These are phyloP conservation scores for Stipa capillata DNA, from an alignment of 176 grass and related monocot species.

Conservation along the genomic window DNA sequence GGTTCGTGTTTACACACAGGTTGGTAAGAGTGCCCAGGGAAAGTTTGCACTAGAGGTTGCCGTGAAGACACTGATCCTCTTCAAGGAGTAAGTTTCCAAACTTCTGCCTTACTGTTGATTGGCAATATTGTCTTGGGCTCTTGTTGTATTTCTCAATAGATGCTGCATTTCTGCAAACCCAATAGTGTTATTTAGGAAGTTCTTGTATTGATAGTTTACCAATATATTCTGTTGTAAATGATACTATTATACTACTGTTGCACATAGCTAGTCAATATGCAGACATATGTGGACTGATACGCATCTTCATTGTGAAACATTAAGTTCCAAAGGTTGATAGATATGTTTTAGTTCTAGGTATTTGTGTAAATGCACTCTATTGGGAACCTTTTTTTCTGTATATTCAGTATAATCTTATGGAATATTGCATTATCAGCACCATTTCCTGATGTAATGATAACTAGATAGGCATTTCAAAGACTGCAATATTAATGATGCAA, in stretches of 20 bases:
- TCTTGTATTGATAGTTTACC: background rate
- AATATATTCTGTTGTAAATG: conserved; percentile 1
- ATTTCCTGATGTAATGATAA: background rate
- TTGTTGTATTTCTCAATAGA: background rate
- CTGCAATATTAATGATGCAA: background rate
- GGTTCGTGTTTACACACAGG: conserved; percentile 86
- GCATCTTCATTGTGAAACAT: background rate
- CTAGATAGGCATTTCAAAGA: background rate
- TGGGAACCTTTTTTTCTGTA: background rate
- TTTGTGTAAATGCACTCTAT: background rate
- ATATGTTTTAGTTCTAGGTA: background rate
- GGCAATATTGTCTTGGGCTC: background rate
- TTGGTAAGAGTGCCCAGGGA: conserved; percentile 85
- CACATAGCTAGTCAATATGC: conserved; percentile 2
- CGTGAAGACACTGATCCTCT: conserved; percentile 89
- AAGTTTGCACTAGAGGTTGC: conserved; percentile 92
- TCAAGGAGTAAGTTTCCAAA: conserved; percentile 70
- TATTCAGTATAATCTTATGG: background rate
- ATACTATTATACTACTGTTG: background rate
- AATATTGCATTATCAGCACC: background rate
- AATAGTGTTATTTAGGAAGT: background rate
- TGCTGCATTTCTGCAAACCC: background rate
- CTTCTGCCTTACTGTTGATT: conserved; percentile 9
- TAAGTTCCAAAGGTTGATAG: background rate
- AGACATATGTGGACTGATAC: background rate